These are phyloP conservation scores for Chlamydomonas eustigma DNA, from an alignment of 139 green algal genomes.

Conservation along the genomic window DNA sequence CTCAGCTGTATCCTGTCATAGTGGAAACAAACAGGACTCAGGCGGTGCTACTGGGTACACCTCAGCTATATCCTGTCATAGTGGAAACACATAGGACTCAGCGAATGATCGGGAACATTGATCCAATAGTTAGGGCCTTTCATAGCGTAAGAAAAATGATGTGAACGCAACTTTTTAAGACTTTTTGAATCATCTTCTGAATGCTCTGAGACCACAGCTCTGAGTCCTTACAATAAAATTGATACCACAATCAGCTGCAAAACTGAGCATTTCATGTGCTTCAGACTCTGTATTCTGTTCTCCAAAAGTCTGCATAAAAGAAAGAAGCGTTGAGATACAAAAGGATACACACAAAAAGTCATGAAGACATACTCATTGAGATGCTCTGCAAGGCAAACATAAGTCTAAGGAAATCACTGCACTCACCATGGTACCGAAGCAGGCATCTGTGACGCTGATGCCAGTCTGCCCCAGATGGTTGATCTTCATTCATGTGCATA, in stretches of 20 bases:
- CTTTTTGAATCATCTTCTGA: too few species aligned
- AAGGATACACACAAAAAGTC: background rate
- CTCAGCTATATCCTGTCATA: background rate
- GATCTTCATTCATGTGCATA: too few species aligned
- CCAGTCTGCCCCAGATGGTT: background rate
- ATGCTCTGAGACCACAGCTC: too few species aligned
- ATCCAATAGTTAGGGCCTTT: too few species aligned
- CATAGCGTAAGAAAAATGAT: too few species aligned
- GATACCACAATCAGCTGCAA: conserved; percentile 35
- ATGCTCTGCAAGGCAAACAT: background rate
- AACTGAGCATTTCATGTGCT: conserved; percentile 28
- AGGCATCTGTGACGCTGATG: background rate
- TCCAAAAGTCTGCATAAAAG: conserved; percentile 9
- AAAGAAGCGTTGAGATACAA: background rate
- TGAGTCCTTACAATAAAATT: conserved; percentile 41
- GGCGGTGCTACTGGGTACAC: background rate
- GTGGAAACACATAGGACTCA: too few species aligned
- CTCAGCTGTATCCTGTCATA: background rate
- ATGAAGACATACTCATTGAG: background rate
- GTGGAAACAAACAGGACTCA: too few species aligned
- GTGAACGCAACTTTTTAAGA: too few species aligned
- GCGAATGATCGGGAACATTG: too few species aligned
- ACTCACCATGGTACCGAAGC: background rate
- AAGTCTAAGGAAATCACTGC: background rate
- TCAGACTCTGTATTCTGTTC: conserved; percentile 44